Conservation (phyloP, 768 basidiomycete species). For the Termitomyces heimii region DNA sequence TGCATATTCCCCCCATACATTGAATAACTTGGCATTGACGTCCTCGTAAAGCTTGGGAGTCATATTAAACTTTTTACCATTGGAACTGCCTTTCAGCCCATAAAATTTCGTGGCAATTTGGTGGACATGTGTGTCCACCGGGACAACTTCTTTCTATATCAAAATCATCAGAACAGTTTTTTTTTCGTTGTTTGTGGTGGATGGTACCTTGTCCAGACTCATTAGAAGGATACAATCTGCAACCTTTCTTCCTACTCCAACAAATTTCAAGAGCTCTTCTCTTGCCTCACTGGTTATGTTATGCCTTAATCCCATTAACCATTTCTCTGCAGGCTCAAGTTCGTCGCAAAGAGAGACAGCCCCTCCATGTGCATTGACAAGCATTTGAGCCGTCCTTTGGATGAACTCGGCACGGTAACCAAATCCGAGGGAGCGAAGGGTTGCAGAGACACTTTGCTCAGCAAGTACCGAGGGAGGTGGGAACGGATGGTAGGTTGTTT, state of each 20-base stretch:
- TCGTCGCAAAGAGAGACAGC: conserved; percentile 13
- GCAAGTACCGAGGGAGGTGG: conserved; percentile 71
- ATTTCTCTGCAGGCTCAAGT: conserved; percentile 50
- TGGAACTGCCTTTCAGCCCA: conserved; percentile 43
- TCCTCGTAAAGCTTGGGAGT: conserved; percentile 73
- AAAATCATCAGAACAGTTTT: background rate
- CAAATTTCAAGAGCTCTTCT: conserved; percentile 69
- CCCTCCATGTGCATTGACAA: conserved; percentile 48
- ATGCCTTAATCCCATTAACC: conserved; percentile 50
- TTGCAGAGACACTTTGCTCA: conserved; percentile 46
- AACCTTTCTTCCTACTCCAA: conserved; percentile 94
- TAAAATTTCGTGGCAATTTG: conserved; percentile 85
- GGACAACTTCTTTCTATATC: conserved; percentile 72
- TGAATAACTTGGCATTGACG: conserved; percentile 52
- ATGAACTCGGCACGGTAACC: conserved; percentile 95
- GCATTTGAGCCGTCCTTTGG: conserved; percentile 74
- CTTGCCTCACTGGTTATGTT: conserved; percentile 54
- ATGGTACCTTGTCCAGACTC: conserved; percentile 79
- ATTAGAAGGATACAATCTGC: conserved; percentile 93
- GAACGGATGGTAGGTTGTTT: conserved; percentile 67
- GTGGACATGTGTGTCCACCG: conserved; percentile 93
- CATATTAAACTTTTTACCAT: conserved; percentile 48
- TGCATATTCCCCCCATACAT: conserved; percentile 82
- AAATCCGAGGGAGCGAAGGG: conserved; percentile 81
- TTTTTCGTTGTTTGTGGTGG: background rate